A percentile compares a stretch with the other conserved stretches of the same genome.
These are phyloP conservation scores for Fomitopsis betulina DNA, from an alignment of 1,284 basidiomycete species.

Conservation along the genomic window DNA sequence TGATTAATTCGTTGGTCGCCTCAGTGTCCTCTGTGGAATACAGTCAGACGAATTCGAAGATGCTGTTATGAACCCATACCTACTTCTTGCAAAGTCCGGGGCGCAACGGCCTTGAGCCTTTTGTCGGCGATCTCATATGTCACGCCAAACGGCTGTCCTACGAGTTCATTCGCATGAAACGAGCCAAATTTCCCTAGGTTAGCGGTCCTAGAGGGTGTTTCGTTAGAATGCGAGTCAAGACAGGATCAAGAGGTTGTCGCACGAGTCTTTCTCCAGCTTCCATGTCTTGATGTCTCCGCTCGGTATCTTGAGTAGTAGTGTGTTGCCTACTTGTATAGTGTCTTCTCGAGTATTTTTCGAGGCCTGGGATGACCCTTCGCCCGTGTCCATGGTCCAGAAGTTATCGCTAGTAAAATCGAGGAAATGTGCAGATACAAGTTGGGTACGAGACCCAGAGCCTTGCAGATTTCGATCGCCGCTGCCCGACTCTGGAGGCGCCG, in stretches of 20 bases:
- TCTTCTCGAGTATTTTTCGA: slow-evolving; percentile 10
- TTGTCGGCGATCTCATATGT: slow-evolving; percentile 75
- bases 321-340: slow-evolving; percentile 56
- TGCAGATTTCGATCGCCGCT: too few relatives aligned
- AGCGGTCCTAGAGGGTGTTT: slow-evolving; percentile 42
- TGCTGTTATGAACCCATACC: slow-evolving; percentile 38
- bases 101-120: slow-evolving; percentile 56
- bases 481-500: too few relatives aligned
- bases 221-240: slow-evolving; percentile 6
- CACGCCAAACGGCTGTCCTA: slow-evolving; percentile 71
- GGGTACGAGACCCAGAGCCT: too few relatives aligned
- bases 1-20: slow-evolving; percentile 86
- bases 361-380: slow-evolving; percentile 20
- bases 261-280: slow-evolving; percentile 66
- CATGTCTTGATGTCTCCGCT: slow-evolving; percentile 65
- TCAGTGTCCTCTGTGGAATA: slow-evolving; percentile 73
- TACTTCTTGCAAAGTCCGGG: slow-evolving; percentile 66
- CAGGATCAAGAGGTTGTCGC: slow-evolving; percentile 22
- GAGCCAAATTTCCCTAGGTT: slow-evolving; percentile 72
- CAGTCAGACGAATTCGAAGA: slow-evolving; percentile 9
- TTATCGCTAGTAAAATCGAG: too few relatives aligned
- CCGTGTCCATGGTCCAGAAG: slow-evolving; percentile 19
- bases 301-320: slow-evolving; percentile 62
- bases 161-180: slow-evolving; percentile 64
- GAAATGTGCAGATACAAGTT: too few relatives aligned